Base-by-base conservation (phyloP, 78 protist genomes). In the Fonticula alba region DNA sequence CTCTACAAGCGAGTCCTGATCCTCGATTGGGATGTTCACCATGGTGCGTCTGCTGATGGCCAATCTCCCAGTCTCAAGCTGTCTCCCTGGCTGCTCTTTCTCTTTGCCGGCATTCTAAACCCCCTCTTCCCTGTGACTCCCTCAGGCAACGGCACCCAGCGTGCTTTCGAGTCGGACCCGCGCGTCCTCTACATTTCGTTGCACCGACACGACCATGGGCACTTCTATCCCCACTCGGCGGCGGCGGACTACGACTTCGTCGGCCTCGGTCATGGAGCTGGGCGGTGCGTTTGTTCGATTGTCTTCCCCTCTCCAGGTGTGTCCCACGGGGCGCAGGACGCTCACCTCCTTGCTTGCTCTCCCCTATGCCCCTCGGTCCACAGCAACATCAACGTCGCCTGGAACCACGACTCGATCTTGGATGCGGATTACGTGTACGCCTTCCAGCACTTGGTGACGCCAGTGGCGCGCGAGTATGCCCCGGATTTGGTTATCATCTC, bases 111-210 rank as follows among this genome's bases (percentile, higher is more conserved):
- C 17, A 9, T n/a, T 20, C 10, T 14, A 26, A 11, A 1, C 17
- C 10, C 17, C 26, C 15, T 52, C 11, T 9, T 3, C 3, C 57
- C 2, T 33, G 32, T 3, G 36, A 17, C 46, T 11, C 72, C 59
- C 60, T 74, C 52, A 22, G 73, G 78, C 62, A 80, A 80, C 71
- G 85, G 85, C 26, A 75, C 73, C 6, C 75, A 80, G 64, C 33
- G 33, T 38, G 27, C 69, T 20, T 73, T 80, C 52, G 46, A 51
- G 24, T 69, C 60, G 24, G 63, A 50, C 15, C 53, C 62, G 19
- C 36, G 22, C 38, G 76, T 73, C 5, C 41, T 79, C n/a, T 71
- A 51, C 72, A 31, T 66, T n/a, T 51, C 79, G 11, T 9, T 75
- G 6, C 82, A 73, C 62, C 49, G 79, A 3, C 43, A 54, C 59